Evolutionary conservation across 2,329 filamentous ascomycete species (phyloP).

Genomic region (Knufia petricola): DNA sequence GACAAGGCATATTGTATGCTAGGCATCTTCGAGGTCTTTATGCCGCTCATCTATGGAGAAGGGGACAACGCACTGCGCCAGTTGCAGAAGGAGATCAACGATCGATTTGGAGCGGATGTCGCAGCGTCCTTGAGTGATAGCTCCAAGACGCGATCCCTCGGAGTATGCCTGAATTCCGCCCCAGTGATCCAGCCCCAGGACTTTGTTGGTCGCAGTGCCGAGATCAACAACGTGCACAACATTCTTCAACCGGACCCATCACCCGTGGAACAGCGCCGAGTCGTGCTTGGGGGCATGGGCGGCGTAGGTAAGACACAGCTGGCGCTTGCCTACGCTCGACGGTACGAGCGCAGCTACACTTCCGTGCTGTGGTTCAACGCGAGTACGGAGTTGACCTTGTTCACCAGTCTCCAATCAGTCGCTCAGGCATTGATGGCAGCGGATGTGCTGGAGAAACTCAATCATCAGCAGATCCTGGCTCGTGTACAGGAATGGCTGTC

Average conservation of each 20-base stretch:
- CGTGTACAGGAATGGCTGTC: slow-evolving; percentile 14
- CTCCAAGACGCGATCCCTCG: too few species aligned
- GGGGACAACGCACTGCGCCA: too few species aligned
- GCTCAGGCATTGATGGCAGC: slow-evolving; percentile 7
- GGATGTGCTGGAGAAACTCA: neutral
- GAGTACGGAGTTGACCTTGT: slow-evolving; percentile 30
- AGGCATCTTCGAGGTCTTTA: too few species aligned
- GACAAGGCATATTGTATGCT: too few species aligned
- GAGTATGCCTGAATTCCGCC: too few species aligned
- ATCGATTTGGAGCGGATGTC: too few species aligned
- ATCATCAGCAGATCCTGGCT: slow-evolving; percentile 2
- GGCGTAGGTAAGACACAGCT: slow-evolving; percentile 41
- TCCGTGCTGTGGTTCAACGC: slow-evolving; percentile 38
- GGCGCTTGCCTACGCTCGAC: slow-evolving; percentile 29
- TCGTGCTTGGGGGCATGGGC: slow-evolving; percentile 34
- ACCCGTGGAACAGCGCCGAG: neutral
- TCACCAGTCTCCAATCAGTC: slow-evolving; percentile 25
- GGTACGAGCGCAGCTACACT: slow-evolving; percentile 29
- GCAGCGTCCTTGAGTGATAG: too few species aligned
- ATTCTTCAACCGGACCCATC: neutral
- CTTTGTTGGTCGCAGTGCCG: neutral
- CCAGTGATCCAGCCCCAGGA: too few species aligned
- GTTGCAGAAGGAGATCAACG: too few species aligned
- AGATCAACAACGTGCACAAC: neutral
- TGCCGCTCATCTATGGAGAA: too few species aligned